Evolutionary conservation across 805 yeast species (phyloP), one percentile per base, ranked within the genome.

Genomic region (Gaillardinia entomophila): DNA sequence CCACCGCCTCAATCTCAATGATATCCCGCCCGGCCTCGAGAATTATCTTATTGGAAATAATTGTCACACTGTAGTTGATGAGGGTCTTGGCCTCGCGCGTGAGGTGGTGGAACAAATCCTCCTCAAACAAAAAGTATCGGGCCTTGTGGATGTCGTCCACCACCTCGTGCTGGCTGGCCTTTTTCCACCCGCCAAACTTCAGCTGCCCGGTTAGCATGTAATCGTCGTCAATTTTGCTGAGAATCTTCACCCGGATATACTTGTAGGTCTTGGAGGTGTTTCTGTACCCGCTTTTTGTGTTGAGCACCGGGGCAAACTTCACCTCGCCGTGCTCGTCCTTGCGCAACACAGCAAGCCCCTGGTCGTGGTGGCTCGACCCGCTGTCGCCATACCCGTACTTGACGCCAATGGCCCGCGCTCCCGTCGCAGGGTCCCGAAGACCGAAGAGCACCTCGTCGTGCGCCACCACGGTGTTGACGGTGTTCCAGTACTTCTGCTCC

Each of bases 311-410:
- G 26, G 45, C 41, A 34, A 66, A 63, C 2, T 53, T 29, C 11
- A 64, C 46, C n/a, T 51, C 56, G 1, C 69, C 69, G 3, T 29
- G 30, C 13, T 48, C 37, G 49, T 71, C 58, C 35, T 79, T 76
- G 30, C 76, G 71, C 40, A 88, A 58, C 0, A 82, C 55, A 0
- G 95, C 97, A 27, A 81, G 58, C 2, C 97, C 97, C 41, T 73
- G 71, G 45, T 85, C 89, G 36, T 61, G 64, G 47, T 76, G 86
- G 14, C 66, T 73, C 1, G 95, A 84, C 0, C 97, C 98, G 0
- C 95, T 78, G 55, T 89, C 97, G 12, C 82, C 89, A 60, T 75
- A 90, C 0, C 97, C 97, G 50, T 83, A 92, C 46, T 84, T 86
- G 24, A 90, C 82, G 3, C 90, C 94, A 27, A 89, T 69, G 7